These are phyloP conservation scores for Diaporthe sp. DNA, from an alignment of 2,329 filamentous ascomycete genomes.

Conservation along the genomic window DNA sequence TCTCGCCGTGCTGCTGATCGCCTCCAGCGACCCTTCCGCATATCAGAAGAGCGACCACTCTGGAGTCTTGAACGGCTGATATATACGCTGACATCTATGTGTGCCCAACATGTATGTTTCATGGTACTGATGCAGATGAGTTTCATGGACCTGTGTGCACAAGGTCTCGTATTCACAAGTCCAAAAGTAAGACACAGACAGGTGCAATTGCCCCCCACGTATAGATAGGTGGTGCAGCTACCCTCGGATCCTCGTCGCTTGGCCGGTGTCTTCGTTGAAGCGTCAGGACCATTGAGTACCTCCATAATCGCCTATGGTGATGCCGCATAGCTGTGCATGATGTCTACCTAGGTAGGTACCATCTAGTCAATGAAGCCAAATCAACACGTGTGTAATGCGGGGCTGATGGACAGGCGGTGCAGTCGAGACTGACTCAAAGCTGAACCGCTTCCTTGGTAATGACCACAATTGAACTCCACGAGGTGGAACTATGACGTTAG, in stretches of 20 bases:
- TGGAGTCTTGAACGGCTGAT: not conserved
- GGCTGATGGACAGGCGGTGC: not conserved
- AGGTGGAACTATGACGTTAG: constrained; percentile 11
- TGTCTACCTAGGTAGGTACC: not conserved
- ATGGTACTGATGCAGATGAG: not conserved
- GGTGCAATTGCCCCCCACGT: not conserved
- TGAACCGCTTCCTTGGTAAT: constrained; percentile 18
- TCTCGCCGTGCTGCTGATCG: not conserved
- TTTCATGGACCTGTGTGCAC: not conserved
- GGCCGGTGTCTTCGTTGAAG: not conserved
- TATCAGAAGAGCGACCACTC: not conserved
- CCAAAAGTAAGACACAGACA: not conserved
- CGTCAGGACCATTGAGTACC: not conserved
- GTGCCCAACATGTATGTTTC: not conserved
- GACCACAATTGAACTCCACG: constrained; percentile 14
- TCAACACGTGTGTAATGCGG: not conserved
- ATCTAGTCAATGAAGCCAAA: not conserved
- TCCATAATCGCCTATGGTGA: not conserved
- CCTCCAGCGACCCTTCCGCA: not conserved
- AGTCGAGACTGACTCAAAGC: constrained; percentile 11
- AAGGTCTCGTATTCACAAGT: not conserved
- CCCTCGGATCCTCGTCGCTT: not conserved
- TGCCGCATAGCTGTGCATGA: not conserved
- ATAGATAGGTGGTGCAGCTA: not conserved
- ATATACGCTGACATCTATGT: too few species aligned